These are phyloP conservation scores for Lumnitzera racemosa DNA, from an alignment of 345 rosid species.

Conservation along the genomic window DNA sequence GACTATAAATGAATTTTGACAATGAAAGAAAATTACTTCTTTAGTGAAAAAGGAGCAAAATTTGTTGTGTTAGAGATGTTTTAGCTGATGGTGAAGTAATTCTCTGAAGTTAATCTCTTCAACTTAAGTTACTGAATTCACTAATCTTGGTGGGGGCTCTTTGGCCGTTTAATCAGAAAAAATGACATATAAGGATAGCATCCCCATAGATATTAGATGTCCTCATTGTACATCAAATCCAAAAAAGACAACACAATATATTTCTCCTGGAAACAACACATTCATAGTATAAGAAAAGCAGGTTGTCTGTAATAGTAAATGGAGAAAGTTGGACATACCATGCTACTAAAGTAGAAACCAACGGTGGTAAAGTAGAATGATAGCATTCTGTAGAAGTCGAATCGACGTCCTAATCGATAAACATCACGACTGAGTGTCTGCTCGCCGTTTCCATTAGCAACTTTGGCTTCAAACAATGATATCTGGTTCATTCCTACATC, in stretches of 20 bases:
- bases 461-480: conserved; percentile 87
- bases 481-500: conserved; percentile 97
- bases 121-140: neutral
- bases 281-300: neutral
- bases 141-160: neutral
- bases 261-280: no score
- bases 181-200: no score
- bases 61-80: no score
- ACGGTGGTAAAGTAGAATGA: conserved; percentile 98
- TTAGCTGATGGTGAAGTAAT: no score
- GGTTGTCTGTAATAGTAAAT: neutral
- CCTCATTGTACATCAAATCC: no score
- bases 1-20: no score
- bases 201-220: no score
- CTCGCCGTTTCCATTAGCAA: conserved; percentile 96
- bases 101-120: no score
- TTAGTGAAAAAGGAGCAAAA: no score
- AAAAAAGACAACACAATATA: no score
- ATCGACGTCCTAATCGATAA: conserved; percentile 81
- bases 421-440: conserved; percentile 96
- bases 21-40: no score
- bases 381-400: conserved; percentile 95
- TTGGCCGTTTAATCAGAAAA: no score
- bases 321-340: conserved; percentile 40
- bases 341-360: conserved; percentile 92